Evolutionary conservation across 2,329 filamentous ascomycete species (phyloP).

Genomic region (Cadophora gregata): DNA sequence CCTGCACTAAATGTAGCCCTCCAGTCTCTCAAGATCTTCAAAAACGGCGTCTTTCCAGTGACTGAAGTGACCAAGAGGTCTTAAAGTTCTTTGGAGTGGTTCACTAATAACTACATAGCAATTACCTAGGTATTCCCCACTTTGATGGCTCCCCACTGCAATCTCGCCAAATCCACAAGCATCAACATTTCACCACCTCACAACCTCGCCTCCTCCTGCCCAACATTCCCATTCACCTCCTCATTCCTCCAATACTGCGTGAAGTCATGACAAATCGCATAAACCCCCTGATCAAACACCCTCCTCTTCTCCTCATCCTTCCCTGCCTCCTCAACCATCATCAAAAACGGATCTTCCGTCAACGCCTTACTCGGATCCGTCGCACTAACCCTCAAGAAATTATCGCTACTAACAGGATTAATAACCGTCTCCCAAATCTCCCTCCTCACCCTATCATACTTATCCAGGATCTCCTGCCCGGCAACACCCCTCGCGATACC

Average conservation of each 20-base stretch:
- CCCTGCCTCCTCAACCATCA: slow-evolving; percentile 39
- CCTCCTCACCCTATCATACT: slow-evolving; percentile 47
- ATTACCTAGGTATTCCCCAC: no score
- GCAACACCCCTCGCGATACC: slow-evolving; percentile 46
- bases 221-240: neutral
- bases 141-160: no score
- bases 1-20: no score
- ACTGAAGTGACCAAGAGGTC: no score
- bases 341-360: slow-evolving; percentile 48
- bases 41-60: no score
- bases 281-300: slow-evolving; percentile 43
- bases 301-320: slow-evolving; percentile 40
- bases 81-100: no score
- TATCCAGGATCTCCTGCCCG: slow-evolving; percentile 47
- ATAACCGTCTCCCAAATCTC: slow-evolving; percentile 47
- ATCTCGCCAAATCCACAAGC: no score
- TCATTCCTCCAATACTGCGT: slow-evolving; percentile 42
- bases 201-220: slow-evolving; percentile 16
- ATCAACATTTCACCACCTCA: neutral
- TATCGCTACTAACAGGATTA: slow-evolving; percentile 49
- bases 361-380: slow-evolving; percentile 47
- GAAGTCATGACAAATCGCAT: slow-evolving; percentile 45
- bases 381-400: slow-evolving; percentile 46
- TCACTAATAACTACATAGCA: no score
- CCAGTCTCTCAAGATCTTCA: no score